Conservation (phyloP, 2,329 filamentous ascomycete genomes). For the Calonectria honghensis region DNA sequence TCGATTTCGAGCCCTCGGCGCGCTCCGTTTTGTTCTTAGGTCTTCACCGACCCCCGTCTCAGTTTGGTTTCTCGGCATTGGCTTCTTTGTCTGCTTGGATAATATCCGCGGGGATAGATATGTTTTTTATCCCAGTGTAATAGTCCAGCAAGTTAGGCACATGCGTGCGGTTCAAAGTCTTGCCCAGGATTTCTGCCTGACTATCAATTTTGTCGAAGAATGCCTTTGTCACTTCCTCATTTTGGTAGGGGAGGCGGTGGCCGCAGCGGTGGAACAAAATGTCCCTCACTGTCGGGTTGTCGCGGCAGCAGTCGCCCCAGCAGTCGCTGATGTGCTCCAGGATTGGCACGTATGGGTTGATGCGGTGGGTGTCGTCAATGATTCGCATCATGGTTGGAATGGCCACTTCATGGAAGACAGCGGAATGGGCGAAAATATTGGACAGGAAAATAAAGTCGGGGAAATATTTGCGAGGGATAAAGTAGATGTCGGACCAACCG, state of each 20-base stretch:
- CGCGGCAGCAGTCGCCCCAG: background rate
- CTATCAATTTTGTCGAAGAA: background rate
- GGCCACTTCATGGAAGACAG: slow-evolving; percentile 1
- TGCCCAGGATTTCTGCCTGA: background rate
- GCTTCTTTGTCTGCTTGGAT: background rate
- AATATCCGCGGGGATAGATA: background rate
- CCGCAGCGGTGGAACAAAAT: background rate
- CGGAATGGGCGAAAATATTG: background rate
- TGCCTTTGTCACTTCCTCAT: background rate
- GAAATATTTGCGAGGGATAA: slow-evolving; percentile 1
- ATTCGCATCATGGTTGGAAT: slow-evolving; percentile 8
- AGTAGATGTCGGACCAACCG: slow-evolving; percentile 14
- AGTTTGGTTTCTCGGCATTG: background rate
- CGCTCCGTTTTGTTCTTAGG: background rate
- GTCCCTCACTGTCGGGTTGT: background rate
- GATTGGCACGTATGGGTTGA: background rate
- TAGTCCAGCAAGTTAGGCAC: background rate
- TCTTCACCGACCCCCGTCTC: background rate
- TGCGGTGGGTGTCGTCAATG: slow-evolving; percentile 1
- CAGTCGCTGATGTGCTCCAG: slow-evolving; percentile 11
- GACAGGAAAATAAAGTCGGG: background rate
- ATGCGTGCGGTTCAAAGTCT: background rate
- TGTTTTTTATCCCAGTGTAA: background rate
- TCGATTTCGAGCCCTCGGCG: background rate
- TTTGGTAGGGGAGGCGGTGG: background rate